A percentile compares a stretch with the other conserved stretches of the same genome.
Conservation (phyloP, 352 stramenopile genomes). For the Nothophytophthora sp. region DNA sequence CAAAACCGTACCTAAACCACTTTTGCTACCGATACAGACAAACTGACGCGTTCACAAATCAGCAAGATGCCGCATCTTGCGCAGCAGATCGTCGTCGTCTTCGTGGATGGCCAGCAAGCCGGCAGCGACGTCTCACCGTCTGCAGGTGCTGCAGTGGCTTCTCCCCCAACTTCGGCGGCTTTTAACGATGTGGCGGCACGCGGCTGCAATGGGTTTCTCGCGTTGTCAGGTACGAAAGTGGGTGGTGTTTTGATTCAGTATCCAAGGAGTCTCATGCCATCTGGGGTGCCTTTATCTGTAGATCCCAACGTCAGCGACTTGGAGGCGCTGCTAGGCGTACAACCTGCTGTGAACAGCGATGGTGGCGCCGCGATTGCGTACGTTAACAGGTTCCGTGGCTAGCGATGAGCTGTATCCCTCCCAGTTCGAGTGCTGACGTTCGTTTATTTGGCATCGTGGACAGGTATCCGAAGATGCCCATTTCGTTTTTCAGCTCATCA, state of each 20-base stretch:
- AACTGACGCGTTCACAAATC: conserved; percentile 8
- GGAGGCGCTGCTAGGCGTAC: conserved; percentile 36
- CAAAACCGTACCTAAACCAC: neutral
- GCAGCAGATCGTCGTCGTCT: conserved; percentile 57
- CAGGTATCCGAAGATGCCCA: conserved; percentile 64
- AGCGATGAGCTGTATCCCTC: neutral
- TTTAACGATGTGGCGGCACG: conserved; percentile 48
- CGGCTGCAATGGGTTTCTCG: conserved; percentile 59
- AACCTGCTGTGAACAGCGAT: conserved; percentile 10
- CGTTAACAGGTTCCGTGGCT: conserved; percentile 12
- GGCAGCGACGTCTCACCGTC: conserved; percentile 1
- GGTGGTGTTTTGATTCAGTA: neutral
- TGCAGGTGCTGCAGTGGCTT: no score
- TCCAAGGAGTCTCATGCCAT: no score
- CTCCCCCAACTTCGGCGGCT: neutral
- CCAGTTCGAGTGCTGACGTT: conserved; percentile 2
- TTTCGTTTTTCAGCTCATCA: conserved; percentile 61
- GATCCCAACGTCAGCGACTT: conserved; percentile 23
- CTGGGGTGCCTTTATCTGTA: neutral
- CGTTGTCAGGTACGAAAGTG: conserved; percentile 33
- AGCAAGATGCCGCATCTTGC: conserved; percentile 39
- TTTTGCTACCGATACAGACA: no score
- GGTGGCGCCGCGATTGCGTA: conserved; percentile 25
- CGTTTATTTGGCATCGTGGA: neutral
- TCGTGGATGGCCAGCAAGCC: conserved; percentile 29